Base-by-base conservation (phyloP, 2,329 filamentous ascomycete species). In the Fusarium sp. region DNA sequence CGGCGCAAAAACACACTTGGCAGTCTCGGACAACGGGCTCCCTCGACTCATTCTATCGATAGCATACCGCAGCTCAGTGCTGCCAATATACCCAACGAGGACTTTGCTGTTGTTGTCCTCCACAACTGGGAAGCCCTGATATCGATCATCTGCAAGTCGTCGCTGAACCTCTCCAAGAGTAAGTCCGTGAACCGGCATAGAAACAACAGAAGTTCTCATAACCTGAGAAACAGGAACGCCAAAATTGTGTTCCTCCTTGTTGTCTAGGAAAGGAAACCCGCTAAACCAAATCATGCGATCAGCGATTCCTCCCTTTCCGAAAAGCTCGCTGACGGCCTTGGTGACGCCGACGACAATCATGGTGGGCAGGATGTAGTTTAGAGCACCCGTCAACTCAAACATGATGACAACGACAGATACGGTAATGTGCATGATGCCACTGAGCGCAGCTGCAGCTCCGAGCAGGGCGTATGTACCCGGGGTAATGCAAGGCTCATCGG, bases 231-330 rank as follows among this genome's bases (percentile, higher is more conserved):
- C 97, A 0, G 97, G 93, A 1, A 98, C 95, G 56, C 95, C 96
- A 83, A 98, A 98, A 63, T 95, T 95, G 83, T 98, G 95, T 67
- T 98, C 97, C 83, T 98, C 96, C 81, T 99, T 99, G 83, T 94
- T 97, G 84, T 99, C 97, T 4, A 99, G 88, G 84, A 97, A 99
- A 0, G 97, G 97, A 79, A 98, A 98, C 1, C 97, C 97, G 77
- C 95, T 98, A 85, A 98, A 98, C 93, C 95, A 98, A 78, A 99
- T 99, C 94, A 98, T 98, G 71, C 95, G 93, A 82, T 99, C 97
- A 25, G 97, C 97, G 68, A 99, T 98, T 56, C 97, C 97, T 34
- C 96, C 97, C 81, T 96, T 97, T n/a, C 95, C 95, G 80, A 97
- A 97, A 14, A 95, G 88, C 76, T 97, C 95, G 71, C 94, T 92